Conservation (phyloP, 2,329 filamentous ascomycete species). For the Madurella mycetomatis region DNA sequence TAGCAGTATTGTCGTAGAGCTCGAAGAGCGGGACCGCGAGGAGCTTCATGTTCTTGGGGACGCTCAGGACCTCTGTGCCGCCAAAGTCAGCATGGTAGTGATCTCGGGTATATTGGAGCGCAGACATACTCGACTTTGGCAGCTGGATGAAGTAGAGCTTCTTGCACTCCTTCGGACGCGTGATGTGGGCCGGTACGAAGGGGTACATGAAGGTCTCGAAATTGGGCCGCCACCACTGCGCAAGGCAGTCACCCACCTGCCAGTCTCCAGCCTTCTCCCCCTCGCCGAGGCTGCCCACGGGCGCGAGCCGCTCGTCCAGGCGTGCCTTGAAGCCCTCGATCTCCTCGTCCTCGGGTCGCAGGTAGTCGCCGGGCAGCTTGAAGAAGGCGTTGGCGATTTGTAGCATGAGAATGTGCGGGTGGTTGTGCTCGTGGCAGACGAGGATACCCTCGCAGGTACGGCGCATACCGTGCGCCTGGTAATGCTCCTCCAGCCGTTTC, state of each 20-base stretch:
- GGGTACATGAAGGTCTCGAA: slow-evolving; percentile 99
- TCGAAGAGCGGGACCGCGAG: slow-evolving; percentile 95
- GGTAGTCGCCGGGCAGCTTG: slow-evolving; percentile 95
- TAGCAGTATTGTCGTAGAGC: slow-evolving; percentile 92
- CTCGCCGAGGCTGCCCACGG: slow-evolving; percentile 80
- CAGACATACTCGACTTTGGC: slow-evolving; percentile 73
- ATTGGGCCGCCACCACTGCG: slow-evolving; percentile 98
- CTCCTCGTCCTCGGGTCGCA: slow-evolving; percentile 84
- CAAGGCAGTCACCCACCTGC: slow-evolving; percentile 90
- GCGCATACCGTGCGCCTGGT: slow-evolving; percentile 87
- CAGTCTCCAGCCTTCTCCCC: slow-evolving; percentile 82
- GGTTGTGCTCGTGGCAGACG: slow-evolving; percentile 98
- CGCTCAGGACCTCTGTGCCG: slow-evolving; percentile 76
- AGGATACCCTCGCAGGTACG: slow-evolving; percentile 95
- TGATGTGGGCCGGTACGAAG: slow-evolving; percentile 93
- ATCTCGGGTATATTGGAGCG: neutral
- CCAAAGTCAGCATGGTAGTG: slow-evolving; percentile 21
- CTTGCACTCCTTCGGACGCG: slow-evolving; percentile 96
- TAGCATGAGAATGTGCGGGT: slow-evolving; percentile 97
- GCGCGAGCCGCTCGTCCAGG: slow-evolving; percentile 88
- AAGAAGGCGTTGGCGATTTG: slow-evolving; percentile 99
- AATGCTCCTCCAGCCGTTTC: slow-evolving; percentile 94
- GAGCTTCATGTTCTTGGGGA: slow-evolving; percentile 99
- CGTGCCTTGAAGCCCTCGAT: slow-evolving; percentile 90
- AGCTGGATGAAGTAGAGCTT: slow-evolving; percentile 97